A percentile compares a stretch with the other conserved stretches of the same genome.
Evolutionary conservation across 2,329 filamentous ascomycete species (phyloP).

Genomic region (Periglandula ipomoeae): DNA sequence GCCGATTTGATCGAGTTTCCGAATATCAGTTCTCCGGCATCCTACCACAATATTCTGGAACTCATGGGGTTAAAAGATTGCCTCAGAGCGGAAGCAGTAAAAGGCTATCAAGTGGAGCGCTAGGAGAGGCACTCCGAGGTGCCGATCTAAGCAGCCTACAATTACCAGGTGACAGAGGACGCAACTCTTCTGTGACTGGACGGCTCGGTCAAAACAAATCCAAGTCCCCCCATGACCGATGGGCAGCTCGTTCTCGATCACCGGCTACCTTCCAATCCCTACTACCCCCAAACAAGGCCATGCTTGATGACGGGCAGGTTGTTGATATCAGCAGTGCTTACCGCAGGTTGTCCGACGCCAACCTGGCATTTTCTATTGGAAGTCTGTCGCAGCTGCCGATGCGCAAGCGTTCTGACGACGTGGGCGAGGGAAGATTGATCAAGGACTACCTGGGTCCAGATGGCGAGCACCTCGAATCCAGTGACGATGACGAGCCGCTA

Average conservation of each 20-base stretch:
- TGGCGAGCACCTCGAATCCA: constrained; percentile 58
- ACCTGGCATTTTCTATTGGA: constrained; percentile 54
- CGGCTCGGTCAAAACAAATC: constrained; percentile 32
- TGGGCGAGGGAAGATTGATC: constrained; percentile 46
- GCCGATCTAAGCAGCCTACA: constrained; percentile 40
- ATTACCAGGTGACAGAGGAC: constrained; percentile 36
- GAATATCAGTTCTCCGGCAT: constrained; percentile 56
- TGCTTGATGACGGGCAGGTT: constrained; percentile 50
- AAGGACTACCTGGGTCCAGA: constrained; percentile 60
- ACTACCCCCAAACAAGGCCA: constrained; percentile 27
- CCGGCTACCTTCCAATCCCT: constrained; percentile 19
- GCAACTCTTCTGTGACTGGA: constrained; percentile 30
- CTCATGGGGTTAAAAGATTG: constrained; percentile 23
- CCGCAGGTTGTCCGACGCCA: constrained; percentile 61
- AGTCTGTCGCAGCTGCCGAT: constrained; percentile 52
- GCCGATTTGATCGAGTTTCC: constrained; percentile 34
- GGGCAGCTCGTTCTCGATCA: constrained; percentile 30
- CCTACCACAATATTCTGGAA: constrained; percentile 6
- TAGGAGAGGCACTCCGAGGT: constrained; percentile 46
- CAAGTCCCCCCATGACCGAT: constrained; percentile 43
- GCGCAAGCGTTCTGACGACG: constrained; percentile 39
- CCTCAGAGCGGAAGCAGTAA: constrained; percentile 21
- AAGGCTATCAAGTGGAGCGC: constrained; percentile 25
- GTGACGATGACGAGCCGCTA: constrained; percentile 57
- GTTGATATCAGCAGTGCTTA: constrained; percentile 64